Percentiles rank a stretch among this genome's conserved stretches.
phyloP scores from a whole-genome alignment of 2,329 filamentous ascomycete genomes.

The Cordyceps tenuipes region DNA sequence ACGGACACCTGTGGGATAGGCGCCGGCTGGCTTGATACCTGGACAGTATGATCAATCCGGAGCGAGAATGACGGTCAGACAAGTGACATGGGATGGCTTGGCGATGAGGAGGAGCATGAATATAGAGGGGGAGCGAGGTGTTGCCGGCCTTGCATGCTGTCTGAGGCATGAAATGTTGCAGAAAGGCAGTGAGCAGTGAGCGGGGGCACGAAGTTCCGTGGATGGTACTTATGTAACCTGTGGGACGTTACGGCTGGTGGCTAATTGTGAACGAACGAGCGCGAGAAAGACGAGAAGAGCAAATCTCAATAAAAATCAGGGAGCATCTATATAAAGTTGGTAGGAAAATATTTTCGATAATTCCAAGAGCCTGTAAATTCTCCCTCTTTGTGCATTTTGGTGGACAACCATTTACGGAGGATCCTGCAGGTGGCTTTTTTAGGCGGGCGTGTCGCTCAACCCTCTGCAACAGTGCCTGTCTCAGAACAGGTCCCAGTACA shows the following conservation, averaged over 20 bases:
- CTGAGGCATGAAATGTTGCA: not conserved
- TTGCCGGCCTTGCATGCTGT: not conserved
- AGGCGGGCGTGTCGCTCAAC: not conserved
- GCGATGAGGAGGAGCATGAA: not conserved
- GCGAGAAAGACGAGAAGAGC: too few relatives aligned
- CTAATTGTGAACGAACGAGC: too few relatives aligned
- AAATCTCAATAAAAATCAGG: too few relatives aligned
- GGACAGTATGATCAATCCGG: not conserved
- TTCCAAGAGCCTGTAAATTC: too few relatives aligned
- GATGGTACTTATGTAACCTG: too few relatives aligned
- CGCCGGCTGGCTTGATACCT: not conserved
- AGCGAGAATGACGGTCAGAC: not conserved
- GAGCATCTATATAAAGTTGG: too few relatives aligned
- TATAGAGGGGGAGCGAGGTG: not conserved
- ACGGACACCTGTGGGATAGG: not conserved
- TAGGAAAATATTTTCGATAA: too few relatives aligned
- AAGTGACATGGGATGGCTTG: not conserved
- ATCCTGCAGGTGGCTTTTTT: not conserved
- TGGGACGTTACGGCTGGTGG: too few relatives aligned
- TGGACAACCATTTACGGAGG: not conserved
- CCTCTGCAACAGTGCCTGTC: not conserved
- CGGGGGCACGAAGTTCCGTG: too few relatives aligned
- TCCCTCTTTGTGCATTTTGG: too few relatives aligned
- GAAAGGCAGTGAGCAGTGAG: too few relatives aligned
- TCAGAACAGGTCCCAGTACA: too few relatives aligned